Evolutionary conservation across 768 basidiomycete genomes (phyloP).

Genomic region (Xanthoconium stramineum): DNA sequence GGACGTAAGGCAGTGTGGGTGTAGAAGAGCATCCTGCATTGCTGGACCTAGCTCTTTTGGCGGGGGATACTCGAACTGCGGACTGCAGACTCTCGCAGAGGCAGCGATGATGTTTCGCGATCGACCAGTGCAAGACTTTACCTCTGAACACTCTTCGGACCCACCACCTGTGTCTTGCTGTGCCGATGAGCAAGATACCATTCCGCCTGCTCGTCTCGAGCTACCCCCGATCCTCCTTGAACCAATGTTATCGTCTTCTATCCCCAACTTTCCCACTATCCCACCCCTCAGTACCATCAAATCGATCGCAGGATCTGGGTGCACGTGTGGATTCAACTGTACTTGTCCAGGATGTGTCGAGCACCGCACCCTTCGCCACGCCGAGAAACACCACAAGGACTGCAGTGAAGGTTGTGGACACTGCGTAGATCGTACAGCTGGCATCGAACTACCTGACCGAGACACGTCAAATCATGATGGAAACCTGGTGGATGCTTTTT

Average conservation of each 20-base stretch:
- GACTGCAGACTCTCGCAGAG: slow-evolving; percentile 37
- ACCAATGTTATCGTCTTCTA: slow-evolving; percentile 16
- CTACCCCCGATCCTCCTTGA: slow-evolving; percentile 47
- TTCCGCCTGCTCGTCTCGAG: slow-evolving; percentile 32
- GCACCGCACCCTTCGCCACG: slow-evolving; percentile 57
- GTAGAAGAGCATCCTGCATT: slow-evolving; percentile 25
- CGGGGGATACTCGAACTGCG: slow-evolving; percentile 8
- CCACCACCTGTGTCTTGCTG: slow-evolving; percentile 24
- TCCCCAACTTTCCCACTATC: slow-evolving; percentile 53
- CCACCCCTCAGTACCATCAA: slow-evolving; percentile 57
- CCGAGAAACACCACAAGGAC: slow-evolving; percentile 34
- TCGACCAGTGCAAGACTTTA: slow-evolving; percentile 3
- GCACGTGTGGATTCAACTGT: slow-evolving; percentile 68
- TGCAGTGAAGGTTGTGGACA: slow-evolving; percentile 54
- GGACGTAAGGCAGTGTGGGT: slow-evolving; percentile 53
- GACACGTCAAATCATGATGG: slow-evolving; percentile 8
- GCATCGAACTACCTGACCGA: slow-evolving; percentile 41
- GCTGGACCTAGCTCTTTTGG: slow-evolving; percentile 1
- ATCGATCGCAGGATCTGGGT: slow-evolving; percentile 64
- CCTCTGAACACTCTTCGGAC: slow-evolving; percentile 3
- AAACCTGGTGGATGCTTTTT: slow-evolving; percentile 58
- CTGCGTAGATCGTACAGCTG: slow-evolving; percentile 55
- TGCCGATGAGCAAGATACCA: not conserved
- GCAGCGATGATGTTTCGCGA: slow-evolving; percentile 30
- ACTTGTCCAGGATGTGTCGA: slow-evolving; percentile 71